Percentiles rank a stretch among this genome's conserved stretches.
Evolutionary conservation across 192 early-diverging fungal species (phyloP).

Genomic region (Jimgerdemannia lactiflua): DNA sequence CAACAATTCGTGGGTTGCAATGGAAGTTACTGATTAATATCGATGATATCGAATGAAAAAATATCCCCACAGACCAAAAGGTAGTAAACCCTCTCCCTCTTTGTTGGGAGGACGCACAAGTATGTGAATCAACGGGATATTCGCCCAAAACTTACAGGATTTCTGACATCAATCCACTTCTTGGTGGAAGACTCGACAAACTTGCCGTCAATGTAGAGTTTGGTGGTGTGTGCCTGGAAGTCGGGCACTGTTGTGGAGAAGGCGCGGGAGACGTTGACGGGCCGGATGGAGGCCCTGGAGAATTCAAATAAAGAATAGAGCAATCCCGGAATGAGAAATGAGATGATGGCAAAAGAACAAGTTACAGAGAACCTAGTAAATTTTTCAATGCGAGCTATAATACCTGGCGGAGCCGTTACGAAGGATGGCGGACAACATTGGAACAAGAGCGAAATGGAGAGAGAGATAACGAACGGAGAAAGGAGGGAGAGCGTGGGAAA

Average conservation of each 20-base stretch:
- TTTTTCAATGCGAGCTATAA: too few relatives aligned
- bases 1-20: too few relatives aligned
- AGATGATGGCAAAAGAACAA: background rate
- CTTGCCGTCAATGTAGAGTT: slow-evolving; percentile 89
- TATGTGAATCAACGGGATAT: background rate
- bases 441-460: background rate
- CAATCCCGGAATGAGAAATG: too few relatives aligned
- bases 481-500: too few relatives aligned
- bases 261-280: background rate
- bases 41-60: too few relatives aligned
- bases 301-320: too few relatives aligned
- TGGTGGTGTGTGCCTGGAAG: slow-evolving; percentile 32
- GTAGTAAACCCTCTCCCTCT: too few relatives aligned
- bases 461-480: slow-evolving; percentile 23
- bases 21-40: too few relatives aligned
- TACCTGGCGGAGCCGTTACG: too few relatives aligned
- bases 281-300: too few relatives aligned
- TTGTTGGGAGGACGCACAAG: background rate
- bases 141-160: slow-evolving; percentile 71
- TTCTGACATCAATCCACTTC: slow-evolving; percentile 86
- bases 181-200: slow-evolving; percentile 83
- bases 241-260: slow-evolving; percentile 26
- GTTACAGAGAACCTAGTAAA: background rate
- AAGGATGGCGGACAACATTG: too few relatives aligned
- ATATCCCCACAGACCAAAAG: too few relatives aligned